Evolutionary conservation across 805 yeast species (phyloP).

Genomic region (Metschnikowia lunata): DNA sequence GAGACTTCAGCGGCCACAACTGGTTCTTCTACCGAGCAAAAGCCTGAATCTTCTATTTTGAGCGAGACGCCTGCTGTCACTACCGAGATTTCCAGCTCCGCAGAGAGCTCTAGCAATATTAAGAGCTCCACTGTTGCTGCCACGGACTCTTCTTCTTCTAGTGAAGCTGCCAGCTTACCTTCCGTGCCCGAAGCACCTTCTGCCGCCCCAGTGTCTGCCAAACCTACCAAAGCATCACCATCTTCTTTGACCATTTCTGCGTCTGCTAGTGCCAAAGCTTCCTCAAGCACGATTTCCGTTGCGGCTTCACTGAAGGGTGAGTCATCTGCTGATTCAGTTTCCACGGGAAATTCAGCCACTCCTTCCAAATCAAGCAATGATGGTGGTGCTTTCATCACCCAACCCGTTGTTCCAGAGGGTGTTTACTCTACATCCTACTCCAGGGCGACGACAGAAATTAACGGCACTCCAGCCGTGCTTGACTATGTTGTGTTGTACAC

Average conservation of each 20-base stretch:
- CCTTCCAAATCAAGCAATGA: neutral
- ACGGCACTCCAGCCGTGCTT: constrained; percentile 22
- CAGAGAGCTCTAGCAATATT: no score
- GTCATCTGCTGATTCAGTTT: neutral
- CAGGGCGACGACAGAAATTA: constrained; percentile 18
- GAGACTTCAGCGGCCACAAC: neutral
- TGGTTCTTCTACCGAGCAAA: neutral
- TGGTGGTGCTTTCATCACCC: neutral
- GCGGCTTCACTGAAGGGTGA: neutral
- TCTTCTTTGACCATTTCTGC: neutral
- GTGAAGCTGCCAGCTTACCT: no score
- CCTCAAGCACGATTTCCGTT: neutral
- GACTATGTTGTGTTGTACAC: constrained; percentile 24
- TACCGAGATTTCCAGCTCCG: no score
- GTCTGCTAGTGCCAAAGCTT: neutral
- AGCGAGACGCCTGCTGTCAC: neutral
- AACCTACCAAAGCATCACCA: neutral
- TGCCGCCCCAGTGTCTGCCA: no score
- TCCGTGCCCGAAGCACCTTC: no score
- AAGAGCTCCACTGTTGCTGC: no score
- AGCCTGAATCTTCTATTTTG: neutral
- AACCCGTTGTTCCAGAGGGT: constrained; percentile 10
- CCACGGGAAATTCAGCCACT: constrained; percentile 1
- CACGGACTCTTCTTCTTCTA: no score
- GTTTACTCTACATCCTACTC: constrained; percentile 22